Evolutionary conservation across 1,284 basidiomycete genomes (phyloP), one percentile per base, ranked within the genome.

Genomic region (Apiotrichum laibachii): DNA sequence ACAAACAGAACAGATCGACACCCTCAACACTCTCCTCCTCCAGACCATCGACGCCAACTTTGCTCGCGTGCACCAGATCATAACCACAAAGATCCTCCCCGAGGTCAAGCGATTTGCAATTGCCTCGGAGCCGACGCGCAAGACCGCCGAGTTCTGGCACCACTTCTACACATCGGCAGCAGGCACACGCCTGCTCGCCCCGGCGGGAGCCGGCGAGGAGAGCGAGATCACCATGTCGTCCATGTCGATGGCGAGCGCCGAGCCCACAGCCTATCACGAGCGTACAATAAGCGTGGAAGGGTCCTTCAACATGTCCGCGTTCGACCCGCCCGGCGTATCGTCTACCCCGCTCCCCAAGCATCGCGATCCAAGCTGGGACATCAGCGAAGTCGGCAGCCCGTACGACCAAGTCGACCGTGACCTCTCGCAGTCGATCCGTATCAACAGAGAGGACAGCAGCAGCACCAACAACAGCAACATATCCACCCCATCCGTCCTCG

Each of bases 71-170:
- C 91, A 96, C 70, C 85, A 92, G 72, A 80, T 91, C n/a, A 83
- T 96, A 71, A 87, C 90, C 7, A 87, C 83, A 52, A 85, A 84
- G 67, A 81, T 97, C 39, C 77, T 97, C 48, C 93, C 93, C 9
- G 86, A 91, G 16, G 86, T 97, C 64, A 94, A 92, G 75, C 83
- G 88, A 49, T 96, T 91, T 78, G 86, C 90, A 0, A 85, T 90
- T 18, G 88, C 86, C 21, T 90, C 89, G 26, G 87, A 92, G 67
- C 89, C 91, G 7, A 90, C 92, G 19, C 82, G 90, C 67, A 90
- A 94, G 65, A 88, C 90, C 33, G 90, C 92, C n/a, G 64, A 92
- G 88, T 96, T 96, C 76, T 97, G 93, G 93, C 87, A 88, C n/a
- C 87, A 88, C 1, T 97, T 97, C 81, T 97, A 91, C 73, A 91